Percentiles rank a stretch among this genome's conserved stretches.
Conservation (phyloP, 225 moss, liverwort and hornwort genomes). For the Polytrichum formosum region DNA sequence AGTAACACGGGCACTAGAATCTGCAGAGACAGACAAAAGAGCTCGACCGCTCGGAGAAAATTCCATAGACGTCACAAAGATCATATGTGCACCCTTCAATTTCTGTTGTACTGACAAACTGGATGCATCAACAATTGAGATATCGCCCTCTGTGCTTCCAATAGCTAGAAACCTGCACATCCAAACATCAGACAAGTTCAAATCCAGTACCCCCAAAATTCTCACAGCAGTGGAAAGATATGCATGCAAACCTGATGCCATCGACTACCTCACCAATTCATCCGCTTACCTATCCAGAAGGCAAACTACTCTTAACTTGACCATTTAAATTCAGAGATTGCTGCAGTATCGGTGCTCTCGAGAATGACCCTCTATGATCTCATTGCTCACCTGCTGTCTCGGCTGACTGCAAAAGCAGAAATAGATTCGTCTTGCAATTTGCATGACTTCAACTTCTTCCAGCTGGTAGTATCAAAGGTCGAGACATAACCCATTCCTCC, state of each 20-base stretch:
- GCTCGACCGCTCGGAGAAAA: conserved; percentile 81
- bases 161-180: conserved; percentile 52
- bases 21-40: conserved; percentile 84
- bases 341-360: no score
- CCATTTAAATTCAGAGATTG: not conserved
- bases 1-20: conserved; percentile 92
- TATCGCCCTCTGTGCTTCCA: conserved; percentile 78
- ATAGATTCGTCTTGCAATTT: conserved; percentile 66
- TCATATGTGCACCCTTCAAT: conserved; percentile 84
- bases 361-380: no score
- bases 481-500: conserved; percentile 62
- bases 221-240: not conserved
- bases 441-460: conserved; percentile 52
- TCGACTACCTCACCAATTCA: not conserved
- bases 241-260: not conserved
- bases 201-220: not conserved
- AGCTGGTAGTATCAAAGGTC: conserved; percentile 55
- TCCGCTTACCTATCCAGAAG: not conserved
- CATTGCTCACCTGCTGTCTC: conserved; percentile 58
- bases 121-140: conserved; percentile 62
- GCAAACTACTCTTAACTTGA: not conserved
- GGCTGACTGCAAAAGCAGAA: conserved; percentile 67
- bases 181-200: not conserved
- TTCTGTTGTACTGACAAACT: conserved; percentile 60
- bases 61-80: conserved; percentile 91